These are phyloP conservation scores for Arachnopeziza araneosa DNA, from an alignment of 2,329 filamentous ascomycete genomes.

Conservation along the genomic window DNA sequence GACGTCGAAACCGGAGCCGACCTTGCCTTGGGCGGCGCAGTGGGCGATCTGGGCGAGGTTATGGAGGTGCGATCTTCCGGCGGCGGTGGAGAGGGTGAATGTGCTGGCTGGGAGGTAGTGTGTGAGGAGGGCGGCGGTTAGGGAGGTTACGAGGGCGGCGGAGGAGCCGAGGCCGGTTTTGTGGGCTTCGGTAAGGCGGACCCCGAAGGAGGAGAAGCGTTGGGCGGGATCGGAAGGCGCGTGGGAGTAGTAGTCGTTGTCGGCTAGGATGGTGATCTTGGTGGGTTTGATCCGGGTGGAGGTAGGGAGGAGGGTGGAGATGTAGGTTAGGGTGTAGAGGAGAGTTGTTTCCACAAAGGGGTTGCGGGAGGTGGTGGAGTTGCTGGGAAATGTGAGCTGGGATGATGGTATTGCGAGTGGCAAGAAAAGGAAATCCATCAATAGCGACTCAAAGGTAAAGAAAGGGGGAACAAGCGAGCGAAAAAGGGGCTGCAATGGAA, in stretches of 20 bases:
- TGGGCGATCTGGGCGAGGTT: slow-evolving; percentile 92
- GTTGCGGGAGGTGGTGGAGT: slow-evolving; percentile 50
- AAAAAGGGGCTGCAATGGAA: neutral
- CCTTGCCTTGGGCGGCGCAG: slow-evolving; percentile 93
- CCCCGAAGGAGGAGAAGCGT: slow-evolving; percentile 69
- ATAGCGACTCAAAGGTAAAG: neutral
- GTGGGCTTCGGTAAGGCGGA: slow-evolving; percentile 71
- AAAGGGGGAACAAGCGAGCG: neutral
- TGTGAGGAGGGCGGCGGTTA: slow-evolving; percentile 71
- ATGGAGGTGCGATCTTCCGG: slow-evolving; percentile 63
- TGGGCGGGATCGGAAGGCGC: slow-evolving; percentile 39
- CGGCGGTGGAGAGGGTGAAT: slow-evolving; percentile 52
- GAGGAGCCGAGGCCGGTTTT: slow-evolving; percentile 96
- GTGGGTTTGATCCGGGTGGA: slow-evolving; percentile 62
- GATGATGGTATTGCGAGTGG: neutral
- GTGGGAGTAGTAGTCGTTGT: slow-evolving; percentile 94
- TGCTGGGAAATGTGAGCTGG: slow-evolving; percentile 12
- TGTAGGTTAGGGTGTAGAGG: slow-evolving; percentile 81
- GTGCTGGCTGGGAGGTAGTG: slow-evolving; percentile 59
- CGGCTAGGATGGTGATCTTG: slow-evolving; percentile 81
- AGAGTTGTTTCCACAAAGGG: slow-evolving; percentile 91
- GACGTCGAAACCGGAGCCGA: slow-evolving; percentile 93
- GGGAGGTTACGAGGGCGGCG: slow-evolving; percentile 83
- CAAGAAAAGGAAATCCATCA: neutral
- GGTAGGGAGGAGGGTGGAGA: slow-evolving; percentile 40